These are phyloP conservation scores for Cladophialophora bantiana DNA, from an alignment of 2,329 filamentous ascomycete species.

Conservation along the genomic window DNA sequence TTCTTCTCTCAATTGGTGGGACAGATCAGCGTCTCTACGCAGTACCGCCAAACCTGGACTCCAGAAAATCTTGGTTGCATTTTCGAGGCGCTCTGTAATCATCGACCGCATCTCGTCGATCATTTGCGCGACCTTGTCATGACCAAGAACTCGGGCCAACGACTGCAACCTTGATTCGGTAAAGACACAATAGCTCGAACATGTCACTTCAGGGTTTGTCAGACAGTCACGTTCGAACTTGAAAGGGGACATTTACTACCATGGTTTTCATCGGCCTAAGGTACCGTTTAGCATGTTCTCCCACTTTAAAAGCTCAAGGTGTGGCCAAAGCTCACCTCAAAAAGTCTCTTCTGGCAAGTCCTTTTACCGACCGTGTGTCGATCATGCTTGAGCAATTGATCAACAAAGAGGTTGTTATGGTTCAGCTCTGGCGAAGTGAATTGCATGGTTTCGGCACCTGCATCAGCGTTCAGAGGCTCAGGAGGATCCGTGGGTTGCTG, in stretches of 20 bases:
- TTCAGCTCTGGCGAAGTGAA: neutral
- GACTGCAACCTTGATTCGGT: neutral
- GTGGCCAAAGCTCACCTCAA: neutral
- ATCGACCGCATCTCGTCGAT: neutral
- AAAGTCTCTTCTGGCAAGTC: neutral
- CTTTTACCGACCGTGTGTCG: neutral
- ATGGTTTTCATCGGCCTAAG: conserved; percentile 1
- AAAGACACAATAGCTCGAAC: neutral
- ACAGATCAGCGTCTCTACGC: neutral
- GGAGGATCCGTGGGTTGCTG: neutral
- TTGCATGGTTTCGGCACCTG: neutral
- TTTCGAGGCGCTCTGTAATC: neutral
- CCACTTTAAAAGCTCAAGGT: neutral
- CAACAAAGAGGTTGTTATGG: neutral
- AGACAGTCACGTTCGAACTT: neutral
- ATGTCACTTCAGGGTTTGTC: neutral
- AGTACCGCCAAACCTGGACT: neutral
- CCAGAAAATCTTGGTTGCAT: neutral
- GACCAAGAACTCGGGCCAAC: neutral
- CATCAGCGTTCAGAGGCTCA: neutral
- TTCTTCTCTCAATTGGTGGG: neutral
- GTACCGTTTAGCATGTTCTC: neutral
- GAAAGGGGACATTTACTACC: neutral
- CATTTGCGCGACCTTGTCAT: neutral
- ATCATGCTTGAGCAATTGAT: neutral